Base-by-base conservation (phyloP, 306 rosid genomes). In the Senna tora region DNA sequence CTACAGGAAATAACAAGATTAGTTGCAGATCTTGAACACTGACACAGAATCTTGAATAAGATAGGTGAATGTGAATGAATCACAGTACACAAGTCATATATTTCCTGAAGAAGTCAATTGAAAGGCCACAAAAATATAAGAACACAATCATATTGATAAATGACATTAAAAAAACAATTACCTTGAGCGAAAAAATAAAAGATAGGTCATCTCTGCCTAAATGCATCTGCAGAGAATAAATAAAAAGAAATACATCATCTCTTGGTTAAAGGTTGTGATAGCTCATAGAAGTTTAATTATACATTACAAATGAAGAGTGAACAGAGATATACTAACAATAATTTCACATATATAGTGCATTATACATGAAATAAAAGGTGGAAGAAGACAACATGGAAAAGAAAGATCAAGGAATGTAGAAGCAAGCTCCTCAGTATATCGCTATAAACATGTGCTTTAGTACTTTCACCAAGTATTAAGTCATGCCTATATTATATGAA, bases 181-280 rank as follows among this genome's bases (percentile, higher is more conserved):
- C 98, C 98, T 93, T 90, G 54, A 93, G 92, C 21, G 96, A 85
- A 76, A 93, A 93, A 69, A 87, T 74, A 69, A 93, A 93, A 53
- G 98, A 80, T 62, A 76, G 80, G 73, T 93, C 98, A 74, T 93
- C 98, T 84, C 90, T 87, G 46, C 87, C 88, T 77, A 93, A 81
- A 83, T 93, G 97, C 76, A 80, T 92, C 98, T 93, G 96, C 61
- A 9, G 72, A 76, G 71, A 76, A 77, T 63, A 70, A 20, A 62
- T 7, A 49, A 58, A 39, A 52, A 63, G n/a, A 41, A 57, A 70
- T 20, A 16, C 54, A 72, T 81, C 54, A 77, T 60, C 61, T 54
- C 79, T 75, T 51, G 68, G 59, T 38, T 46, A n/a, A 72, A 62
- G 78, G 66, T 51, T 39, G 49, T 59, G 68, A 71, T 36, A 15